Evolutionary conservation across 129 eudicot genomes (phyloP).

Genomic region (Centrapalus pauciflorus): DNA sequence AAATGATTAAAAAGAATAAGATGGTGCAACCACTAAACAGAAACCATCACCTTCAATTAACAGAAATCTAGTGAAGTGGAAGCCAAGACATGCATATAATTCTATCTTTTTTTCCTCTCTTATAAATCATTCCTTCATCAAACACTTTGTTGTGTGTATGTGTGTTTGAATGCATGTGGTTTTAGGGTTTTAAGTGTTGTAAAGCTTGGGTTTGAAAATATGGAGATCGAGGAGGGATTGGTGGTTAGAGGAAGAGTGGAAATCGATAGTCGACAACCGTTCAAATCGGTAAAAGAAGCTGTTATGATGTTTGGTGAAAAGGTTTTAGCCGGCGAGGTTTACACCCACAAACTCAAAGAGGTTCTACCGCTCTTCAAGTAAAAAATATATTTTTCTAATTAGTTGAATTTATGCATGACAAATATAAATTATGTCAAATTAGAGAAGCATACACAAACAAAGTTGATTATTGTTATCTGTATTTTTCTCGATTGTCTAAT

Average conservation of each 20-base stretch:
- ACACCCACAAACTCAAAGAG: conserved; percentile 71
- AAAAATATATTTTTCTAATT: background rate
- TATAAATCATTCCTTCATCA: conserved; percentile 18
- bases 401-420: too few species aligned
- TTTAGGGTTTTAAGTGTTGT: background rate
- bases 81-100: conserved; percentile 44
- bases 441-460: too few species aligned
- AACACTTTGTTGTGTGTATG: background rate
- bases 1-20: conserved; percentile 37
- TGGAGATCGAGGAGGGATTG: conserved; percentile 59
- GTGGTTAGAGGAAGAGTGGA: conserved; percentile 70
- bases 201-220: conserved; percentile 1
- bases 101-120: conserved; percentile 7
- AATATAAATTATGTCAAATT: too few species aligned
- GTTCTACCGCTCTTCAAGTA: conserved; percentile 22
- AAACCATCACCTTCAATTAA: conserved; percentile 54
- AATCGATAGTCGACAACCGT: conserved; percentile 73
- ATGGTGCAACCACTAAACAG: conserved; percentile 47
- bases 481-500: too few species aligned
- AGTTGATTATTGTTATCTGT: too few species aligned
- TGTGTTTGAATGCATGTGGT: conserved; percentile 14
- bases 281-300: conserved; percentile 75
- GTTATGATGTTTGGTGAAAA: conserved; percentile 73
- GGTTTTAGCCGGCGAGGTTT: conserved; percentile 69
- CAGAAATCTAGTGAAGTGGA: conserved; percentile 61